A percentile compares a stretch with the other conserved stretches of the same genome.
Evolutionary conservation across 2,329 filamentous ascomycete genomes (phyloP).

Genomic region (Pseudonectria foliicola): DNA sequence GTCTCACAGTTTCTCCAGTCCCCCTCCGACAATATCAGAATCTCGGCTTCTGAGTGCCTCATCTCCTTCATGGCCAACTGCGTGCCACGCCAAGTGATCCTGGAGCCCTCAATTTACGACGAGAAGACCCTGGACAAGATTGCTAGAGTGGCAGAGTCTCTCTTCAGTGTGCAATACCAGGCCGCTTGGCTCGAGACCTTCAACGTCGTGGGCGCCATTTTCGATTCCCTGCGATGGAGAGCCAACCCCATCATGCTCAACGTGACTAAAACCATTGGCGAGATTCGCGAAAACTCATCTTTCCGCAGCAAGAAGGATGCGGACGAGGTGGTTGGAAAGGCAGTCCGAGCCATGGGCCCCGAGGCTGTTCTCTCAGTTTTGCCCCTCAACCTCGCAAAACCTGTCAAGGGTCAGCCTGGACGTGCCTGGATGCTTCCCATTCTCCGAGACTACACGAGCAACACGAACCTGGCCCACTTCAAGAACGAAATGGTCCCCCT

Average conservation of each 20-base stretch:
- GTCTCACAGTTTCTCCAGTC: conserved; percentile 78
- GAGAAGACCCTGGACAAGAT: conserved; percentile 84
- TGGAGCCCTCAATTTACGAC: conserved; percentile 87
- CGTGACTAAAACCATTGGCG: conserved; percentile 73
- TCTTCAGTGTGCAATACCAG: conserved; percentile 87
- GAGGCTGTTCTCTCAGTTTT: conserved; percentile 74
- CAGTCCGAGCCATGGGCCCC: conserved; percentile 83
- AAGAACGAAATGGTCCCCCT: conserved; percentile 78
- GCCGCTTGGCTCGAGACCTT: conserved; percentile 93
- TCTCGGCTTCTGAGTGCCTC: conserved; percentile 90
- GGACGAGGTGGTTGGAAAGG: conserved; percentile 81
- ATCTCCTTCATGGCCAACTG: conserved; percentile 91
- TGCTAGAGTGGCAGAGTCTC: conserved; percentile 61
- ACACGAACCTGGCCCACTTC: conserved; percentile 83
- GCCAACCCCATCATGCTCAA: conserved; percentile 70
- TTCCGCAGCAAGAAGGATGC: conserved; percentile 94
- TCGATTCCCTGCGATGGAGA: conserved; percentile 79
- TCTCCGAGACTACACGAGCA: conserved; percentile 80
- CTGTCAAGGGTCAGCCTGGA: conserved; percentile 69
- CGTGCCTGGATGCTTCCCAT: conserved; percentile 93
- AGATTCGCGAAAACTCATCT: conserved; percentile 77
- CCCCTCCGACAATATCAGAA: conserved; percentile 83
- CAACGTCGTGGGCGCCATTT: conserved; percentile 78
- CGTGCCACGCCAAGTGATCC: conserved; percentile 71
- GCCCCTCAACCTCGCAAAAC: conserved; percentile 76